Evolutionary conservation across 78 protist species (phyloP).

Genomic region (Planoprotostelium fungivorum): DNA sequence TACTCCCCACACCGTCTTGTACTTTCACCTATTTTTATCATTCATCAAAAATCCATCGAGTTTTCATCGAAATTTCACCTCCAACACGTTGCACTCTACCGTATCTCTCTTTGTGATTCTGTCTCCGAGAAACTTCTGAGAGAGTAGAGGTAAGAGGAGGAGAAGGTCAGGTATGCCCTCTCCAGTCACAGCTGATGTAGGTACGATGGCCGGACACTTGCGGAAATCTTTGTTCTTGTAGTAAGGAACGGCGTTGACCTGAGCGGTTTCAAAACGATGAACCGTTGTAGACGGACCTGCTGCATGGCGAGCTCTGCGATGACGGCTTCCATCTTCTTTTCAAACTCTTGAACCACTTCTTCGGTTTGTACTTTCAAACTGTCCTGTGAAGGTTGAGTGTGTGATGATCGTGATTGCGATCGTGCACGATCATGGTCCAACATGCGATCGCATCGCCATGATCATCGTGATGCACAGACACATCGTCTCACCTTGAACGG

Average conservation of each 20-base stretch:
- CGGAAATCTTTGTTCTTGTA: conserved; percentile 65
- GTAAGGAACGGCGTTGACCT: conserved; percentile 87
- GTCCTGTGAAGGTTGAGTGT: conserved; percentile 19
- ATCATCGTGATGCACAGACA: neutral
- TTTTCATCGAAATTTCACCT: conserved; percentile 75
- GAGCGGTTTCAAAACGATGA: neutral
- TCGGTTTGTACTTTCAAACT: conserved; percentile 51
- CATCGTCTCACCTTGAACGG: conserved; percentile 29
- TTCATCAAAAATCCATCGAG: neutral
- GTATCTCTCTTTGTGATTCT: conserved; percentile 31
- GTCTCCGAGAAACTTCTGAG: conserved; percentile 81
- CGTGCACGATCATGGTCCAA: too few species aligned
- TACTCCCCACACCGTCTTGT: conserved; percentile 80
- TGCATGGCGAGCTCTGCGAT: conserved; percentile 69
- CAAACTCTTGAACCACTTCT: conserved; percentile 63
- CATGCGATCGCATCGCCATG: too few species aligned
- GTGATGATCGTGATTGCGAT: neutral
- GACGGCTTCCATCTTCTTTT: conserved; percentile 29
- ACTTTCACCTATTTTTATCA: neutral
- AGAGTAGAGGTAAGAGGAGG: conserved; percentile 73
- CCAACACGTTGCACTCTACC: conserved; percentile 92
- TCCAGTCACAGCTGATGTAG: conserved; percentile 98
- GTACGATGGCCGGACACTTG: conserved; percentile 83
- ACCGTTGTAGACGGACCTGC: conserved; percentile 6
- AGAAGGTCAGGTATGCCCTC: conserved; percentile 96